Evolutionary conservation across 192 early-diverging fungal genomes (phyloP).

Genomic region (Gaertneriomyces semiglobifer): DNA sequence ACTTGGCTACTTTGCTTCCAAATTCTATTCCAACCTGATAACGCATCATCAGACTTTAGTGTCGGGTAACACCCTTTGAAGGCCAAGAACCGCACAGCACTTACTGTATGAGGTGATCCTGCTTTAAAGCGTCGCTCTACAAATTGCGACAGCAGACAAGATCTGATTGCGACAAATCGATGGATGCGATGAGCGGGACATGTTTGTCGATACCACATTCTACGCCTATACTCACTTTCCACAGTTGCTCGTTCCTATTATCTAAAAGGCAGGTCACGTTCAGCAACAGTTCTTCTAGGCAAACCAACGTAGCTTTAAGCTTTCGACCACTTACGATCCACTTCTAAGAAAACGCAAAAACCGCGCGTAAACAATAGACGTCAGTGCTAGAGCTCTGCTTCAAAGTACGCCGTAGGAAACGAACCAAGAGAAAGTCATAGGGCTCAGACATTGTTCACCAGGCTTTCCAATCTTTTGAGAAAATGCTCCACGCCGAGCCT

Average conservation of each 20-base stretch:
- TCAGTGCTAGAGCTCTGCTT: neutral
- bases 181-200: neutral
- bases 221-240: neutral
- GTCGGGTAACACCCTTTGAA: neutral
- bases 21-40: slow-evolving; percentile 38
- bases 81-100: neutral
- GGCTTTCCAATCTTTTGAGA: too few relatives aligned
- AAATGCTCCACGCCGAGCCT: too few relatives aligned
- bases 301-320: too few relatives aligned
- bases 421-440: slow-evolving; percentile 3
- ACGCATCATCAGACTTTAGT: neutral
- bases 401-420: neutral
- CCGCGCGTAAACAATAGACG: neutral
- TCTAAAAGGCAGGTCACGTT: too few relatives aligned
- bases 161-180: neutral
- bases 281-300: too few relatives aligned
- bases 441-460: neutral
- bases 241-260: neutral
- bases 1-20: slow-evolving; percentile 33
- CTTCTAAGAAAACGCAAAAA: neutral
- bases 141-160: slow-evolving; percentile 2
- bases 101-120: neutral
- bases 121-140: neutral
- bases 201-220: neutral
- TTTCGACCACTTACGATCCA: neutral